phyloP scores from a whole-genome alignment of 192 early-diverging fungal genomes.

The Coemansia sp. region DNA sequence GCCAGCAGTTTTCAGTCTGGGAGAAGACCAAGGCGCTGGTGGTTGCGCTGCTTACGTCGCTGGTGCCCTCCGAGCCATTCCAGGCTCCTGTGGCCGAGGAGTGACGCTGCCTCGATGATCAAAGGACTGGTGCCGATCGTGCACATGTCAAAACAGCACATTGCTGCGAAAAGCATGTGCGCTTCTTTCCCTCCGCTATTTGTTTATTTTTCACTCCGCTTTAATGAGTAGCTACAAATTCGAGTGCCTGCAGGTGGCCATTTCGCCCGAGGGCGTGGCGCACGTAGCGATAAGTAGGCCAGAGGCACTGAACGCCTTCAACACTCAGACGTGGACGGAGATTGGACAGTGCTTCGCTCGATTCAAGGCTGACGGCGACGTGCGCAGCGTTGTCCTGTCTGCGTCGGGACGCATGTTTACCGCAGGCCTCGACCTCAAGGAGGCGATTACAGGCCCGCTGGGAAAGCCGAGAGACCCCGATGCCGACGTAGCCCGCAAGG shows the following conservation, averaged over 20 bases:
- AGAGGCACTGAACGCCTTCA: constrained; percentile 80
- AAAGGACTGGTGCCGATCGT: neutral
- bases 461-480: constrained; percentile 1
- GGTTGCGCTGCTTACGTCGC: constrained; percentile 41
- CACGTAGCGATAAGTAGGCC: constrained; percentile 84
- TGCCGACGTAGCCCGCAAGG: constrained; percentile 27
- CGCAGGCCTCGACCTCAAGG: constrained; percentile 84
- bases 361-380: constrained; percentile 60
- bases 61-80: constrained; percentile 48
- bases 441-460: constrained; percentile 24
- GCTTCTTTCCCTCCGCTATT: neutral
- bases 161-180: neutral
- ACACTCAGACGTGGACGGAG: constrained; percentile 63
- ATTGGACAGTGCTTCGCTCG: constrained; percentile 59
- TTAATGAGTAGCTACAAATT: constrained; percentile 46
- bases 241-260: constrained; percentile 60
- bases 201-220: neutral
- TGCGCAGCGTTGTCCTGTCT: constrained; percentile 75
- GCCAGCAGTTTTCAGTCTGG: constrained; percentile 16
- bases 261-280: constrained; percentile 62
- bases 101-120: neutral
- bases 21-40: constrained; percentile 40
- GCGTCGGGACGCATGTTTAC: constrained; percentile 77
- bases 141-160: neutral
- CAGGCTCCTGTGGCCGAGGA: constrained; percentile 21